Evolutionary conservation across 1,284 basidiomycete genomes (phyloP), one percentile per base, ranked within the genome.

Genomic region (Paramarasmius palmivorus): DNA sequence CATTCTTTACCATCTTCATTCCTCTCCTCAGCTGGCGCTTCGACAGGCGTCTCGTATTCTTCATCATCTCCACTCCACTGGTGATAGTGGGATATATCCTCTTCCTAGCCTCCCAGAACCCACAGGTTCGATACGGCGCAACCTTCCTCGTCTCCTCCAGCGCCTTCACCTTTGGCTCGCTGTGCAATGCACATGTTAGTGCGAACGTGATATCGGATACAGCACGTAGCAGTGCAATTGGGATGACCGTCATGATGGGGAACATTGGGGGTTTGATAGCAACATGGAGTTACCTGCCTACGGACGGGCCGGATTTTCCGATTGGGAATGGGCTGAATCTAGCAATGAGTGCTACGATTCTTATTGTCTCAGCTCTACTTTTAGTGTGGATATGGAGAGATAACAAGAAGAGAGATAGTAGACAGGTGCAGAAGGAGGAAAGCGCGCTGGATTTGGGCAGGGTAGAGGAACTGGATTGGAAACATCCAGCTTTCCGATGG

Each of bases 401-500:
- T 36, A 48, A 48, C 15, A 48, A 34, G 26, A 48, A 12, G 46
- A 48, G 46, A 29, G 46, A 48, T 2, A 29, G 22, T 2, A 42
- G 22, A 5, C 15, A 45, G 12, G 26, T 45, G 15, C 15, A 32
- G 17, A n/a, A 29, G 29, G 46, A 48, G 34, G 8, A 14, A 9
- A 20, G 32, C 23, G 23, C 12, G 34, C 6, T 48, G 15, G 34
- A 36, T 34, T 17, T 17, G 26, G n/a, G 32, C 12, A 20, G 7
- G 17, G 32, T 48, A 19, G 46, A 48, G 26, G 26, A 34, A 12
- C 12, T 48, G 46, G 46, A 48, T n/a, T 48, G 46, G 46, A 48
- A 48, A 20, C 46, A 48, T 48, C 46, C 46, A 17, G 46, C 25
- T 12, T 48, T 34, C 17, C 15, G 46, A n/a, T 48, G 46, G 46